These are phyloP conservation scores for Stereocaulon alpinum DNA, from an alignment of 495 filamentous ascomycete genomes.

Conservation along the genomic window DNA sequence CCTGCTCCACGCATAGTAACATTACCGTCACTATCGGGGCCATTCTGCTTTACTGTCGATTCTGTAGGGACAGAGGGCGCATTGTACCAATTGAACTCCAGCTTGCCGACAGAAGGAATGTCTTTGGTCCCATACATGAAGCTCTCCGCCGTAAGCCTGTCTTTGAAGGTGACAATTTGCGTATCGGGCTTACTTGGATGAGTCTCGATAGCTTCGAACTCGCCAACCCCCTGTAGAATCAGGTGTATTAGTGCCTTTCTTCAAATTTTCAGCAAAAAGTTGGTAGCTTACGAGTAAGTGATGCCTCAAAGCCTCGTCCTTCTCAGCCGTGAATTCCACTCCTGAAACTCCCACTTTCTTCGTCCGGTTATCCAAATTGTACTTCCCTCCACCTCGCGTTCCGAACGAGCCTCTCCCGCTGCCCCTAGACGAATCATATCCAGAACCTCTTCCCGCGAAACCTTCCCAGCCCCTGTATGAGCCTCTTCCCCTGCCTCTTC, in stretches of 20 bases:
- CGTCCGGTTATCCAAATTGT: conserved; percentile 80
- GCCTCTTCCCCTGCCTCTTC: conserved; percentile 27
- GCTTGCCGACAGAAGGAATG: conserved; percentile 64
- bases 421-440: conserved; percentile 33
- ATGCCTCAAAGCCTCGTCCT: conserved; percentile 75
- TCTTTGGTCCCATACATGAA: conserved; percentile 59
- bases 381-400: conserved; percentile 45
- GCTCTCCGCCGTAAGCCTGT: conserved; percentile 81
- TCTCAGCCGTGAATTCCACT: conserved; percentile 54
- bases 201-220: conserved; percentile 66
- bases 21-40: conserved; percentile 26
- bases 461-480: conserved; percentile 36
- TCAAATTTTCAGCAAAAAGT: not conserved
- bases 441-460: conserved; percentile 24
- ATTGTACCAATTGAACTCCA: conserved; percentile 64
- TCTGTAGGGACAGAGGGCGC: conserved; percentile 10
- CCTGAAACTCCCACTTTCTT: conserved; percentile 65
- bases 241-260: conserved; percentile 5
- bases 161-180: conserved; percentile 69
- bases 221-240: conserved; percentile 57
- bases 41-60: not conserved
- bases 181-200: conserved; percentile 47
- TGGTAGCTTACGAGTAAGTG: conserved; percentile 66
- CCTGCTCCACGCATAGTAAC: conserved; percentile 29
- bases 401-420: conserved; percentile 38